Base-by-base conservation (phyloP, 1,139 yeast species). In the Yamadazyma aaseri region DNA sequence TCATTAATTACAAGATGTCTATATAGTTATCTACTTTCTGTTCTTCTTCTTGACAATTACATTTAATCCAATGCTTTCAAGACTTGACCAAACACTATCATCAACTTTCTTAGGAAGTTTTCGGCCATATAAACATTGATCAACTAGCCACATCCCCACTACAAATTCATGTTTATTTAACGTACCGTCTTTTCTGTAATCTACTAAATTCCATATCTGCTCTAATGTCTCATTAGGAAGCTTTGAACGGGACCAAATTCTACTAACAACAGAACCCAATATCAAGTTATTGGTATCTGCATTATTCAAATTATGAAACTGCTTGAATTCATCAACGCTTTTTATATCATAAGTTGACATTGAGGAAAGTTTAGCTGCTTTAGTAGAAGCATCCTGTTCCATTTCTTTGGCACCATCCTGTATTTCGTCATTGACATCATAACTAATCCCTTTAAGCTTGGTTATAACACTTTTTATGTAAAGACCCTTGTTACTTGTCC, bases 101-200 rank as follows among this genome's bases (percentile, higher is more conserved):
- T 70, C 74, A 3, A 84, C 74, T 22, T 61, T 62, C 44, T 76
- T 73, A 0, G 97, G 97, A 33, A 92, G 64, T 56, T 92, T 92
- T 24, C 96, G 70, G 0, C 97, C 97, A 53, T 90, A 92, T n/a
- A 90, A 66, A 51, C 96, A 86, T 56, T 90, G 97, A 57, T 90
- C 97, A 1, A 90, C 92, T 6, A 87, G 61, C 97, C 97, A 90
- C 86, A 85, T 87, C 0, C 96, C 98, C 10, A 89, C 94, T 26
- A 90, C 63, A 50, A 92, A 92, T 44, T 90, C 90, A 30, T 79
- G 81, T 41, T 86, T 76, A 49, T 83, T 86, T 34, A 90, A 63
- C 0, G 87, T 77, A 0, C 96, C 95, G 55, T 86, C 95, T 31
- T 66, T 65, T 45, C 90, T 65, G 31, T 74, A 73, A 53, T 89